Conservation (phyloP, 768 basidiomycete genomes). For the Inosperma sp. region DNA sequence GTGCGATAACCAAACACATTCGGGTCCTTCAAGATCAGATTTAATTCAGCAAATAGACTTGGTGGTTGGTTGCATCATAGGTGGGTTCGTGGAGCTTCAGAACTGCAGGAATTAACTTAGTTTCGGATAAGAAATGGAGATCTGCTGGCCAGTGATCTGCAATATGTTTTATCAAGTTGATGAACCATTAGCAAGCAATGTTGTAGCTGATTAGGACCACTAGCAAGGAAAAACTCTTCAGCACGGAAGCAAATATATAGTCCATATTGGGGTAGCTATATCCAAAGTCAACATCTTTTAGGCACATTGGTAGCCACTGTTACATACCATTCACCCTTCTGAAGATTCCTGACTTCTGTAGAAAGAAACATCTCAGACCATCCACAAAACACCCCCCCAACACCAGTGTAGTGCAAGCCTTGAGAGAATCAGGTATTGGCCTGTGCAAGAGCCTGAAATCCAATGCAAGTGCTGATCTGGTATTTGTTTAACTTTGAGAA, state of each 20-base stretch:
- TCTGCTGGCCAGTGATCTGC: background rate
- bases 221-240: background rate
- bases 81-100: slow-evolving; percentile 29
- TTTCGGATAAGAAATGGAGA: background rate
- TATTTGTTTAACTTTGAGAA: background rate
- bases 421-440: too few species aligned
- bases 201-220: slow-evolving; percentile 16
- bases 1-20: slow-evolving; percentile 28
- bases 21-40: slow-evolving; percentile 31
- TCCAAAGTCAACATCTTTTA: background rate
- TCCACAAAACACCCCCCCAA: too few species aligned
- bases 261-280: slow-evolving; percentile 18
- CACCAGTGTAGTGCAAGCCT: slow-evolving; percentile 13
- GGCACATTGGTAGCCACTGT: too few species aligned
- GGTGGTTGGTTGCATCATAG: slow-evolving; percentile 22
- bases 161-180: slow-evolving; percentile 14
- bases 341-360: too few species aligned
- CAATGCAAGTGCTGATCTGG: slow-evolving; percentile 16
- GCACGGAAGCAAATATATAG: slow-evolving; percentile 9
- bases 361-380: too few species aligned
- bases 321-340: too few species aligned
- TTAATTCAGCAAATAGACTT: slow-evolving; percentile 17
- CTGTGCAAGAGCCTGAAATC: slow-evolving; percentile 14
- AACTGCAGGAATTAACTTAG: slow-evolving; percentile 10
- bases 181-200: too few species aligned